phyloP scores from a whole-genome alignment of 179 eudicot species.

The Heliamphora pulchella region DNA sequence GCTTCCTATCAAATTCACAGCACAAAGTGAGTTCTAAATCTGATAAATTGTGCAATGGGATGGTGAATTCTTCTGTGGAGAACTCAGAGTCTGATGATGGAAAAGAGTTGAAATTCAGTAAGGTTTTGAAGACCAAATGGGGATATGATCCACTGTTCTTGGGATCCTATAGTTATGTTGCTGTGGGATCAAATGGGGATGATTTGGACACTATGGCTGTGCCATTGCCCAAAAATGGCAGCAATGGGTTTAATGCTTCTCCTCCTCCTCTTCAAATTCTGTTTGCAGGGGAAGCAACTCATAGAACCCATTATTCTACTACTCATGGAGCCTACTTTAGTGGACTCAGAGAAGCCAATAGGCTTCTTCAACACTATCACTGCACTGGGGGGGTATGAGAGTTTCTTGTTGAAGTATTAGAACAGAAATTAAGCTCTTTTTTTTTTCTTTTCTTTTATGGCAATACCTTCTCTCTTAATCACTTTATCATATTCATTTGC shows the following conservation, averaged over 20 bases:
- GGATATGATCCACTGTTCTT: constrained; percentile 82
- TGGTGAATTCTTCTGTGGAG: constrained; percentile 13
- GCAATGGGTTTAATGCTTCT: constrained; percentile 4
- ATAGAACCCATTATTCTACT: constrained; percentile 89
- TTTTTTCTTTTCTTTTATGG: constrained; percentile 16
- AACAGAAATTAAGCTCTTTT: neutral
- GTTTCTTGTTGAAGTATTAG: neutral
- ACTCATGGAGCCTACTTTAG: constrained; percentile 96
- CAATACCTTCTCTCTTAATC: constrained; percentile 6
- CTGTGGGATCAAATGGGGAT: constrained; percentile 76
- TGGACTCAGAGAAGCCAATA: constrained; percentile 90
- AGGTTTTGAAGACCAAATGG: constrained; percentile 69
- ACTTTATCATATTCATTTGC: constrained; percentile 25
- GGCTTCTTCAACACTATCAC: constrained; percentile 78
- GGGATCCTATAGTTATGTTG: constrained; percentile 87
- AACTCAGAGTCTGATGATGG: neutral
- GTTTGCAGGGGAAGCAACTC: constrained; percentile 98
- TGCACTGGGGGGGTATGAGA: constrained; percentile 16
- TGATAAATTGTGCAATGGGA: constrained; percentile 27
- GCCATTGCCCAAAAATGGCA: constrained; percentile 54
- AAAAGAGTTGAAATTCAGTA: constrained; percentile 31
- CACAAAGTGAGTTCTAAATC: constrained; percentile 11
- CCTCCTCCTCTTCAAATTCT: constrained; percentile 59
- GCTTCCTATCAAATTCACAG: constrained; percentile 32
- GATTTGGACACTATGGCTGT: constrained; percentile 77